Conservation (phyloP, 2,329 filamentous ascomycete genomes). For the Neonectria magnoliae region DNA sequence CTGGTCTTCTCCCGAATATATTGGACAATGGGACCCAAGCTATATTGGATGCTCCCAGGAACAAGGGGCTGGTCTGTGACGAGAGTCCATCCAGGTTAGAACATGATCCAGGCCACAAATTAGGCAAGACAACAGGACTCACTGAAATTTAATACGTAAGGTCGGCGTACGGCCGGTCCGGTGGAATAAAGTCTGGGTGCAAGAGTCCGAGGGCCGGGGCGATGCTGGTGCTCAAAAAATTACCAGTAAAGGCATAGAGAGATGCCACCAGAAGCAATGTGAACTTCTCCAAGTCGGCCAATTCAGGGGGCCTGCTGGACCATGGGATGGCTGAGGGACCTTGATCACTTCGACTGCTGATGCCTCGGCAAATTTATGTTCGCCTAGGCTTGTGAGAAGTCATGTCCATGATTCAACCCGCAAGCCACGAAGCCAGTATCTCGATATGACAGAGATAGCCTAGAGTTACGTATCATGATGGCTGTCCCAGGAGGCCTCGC, state of each 20-base stretch:
- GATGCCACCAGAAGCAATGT: slow-evolving; percentile 41
- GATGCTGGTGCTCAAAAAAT: slow-evolving; percentile 46
- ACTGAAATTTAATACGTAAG: slow-evolving; percentile 46
- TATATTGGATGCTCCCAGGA: slow-evolving; percentile 48
- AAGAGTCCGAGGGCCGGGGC: slow-evolving; percentile 48
- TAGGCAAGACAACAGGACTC: slow-evolving; percentile 20
- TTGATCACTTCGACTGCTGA: neutral
- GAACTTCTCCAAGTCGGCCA: slow-evolving; percentile 46
- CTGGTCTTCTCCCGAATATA: slow-evolving; percentile 45
- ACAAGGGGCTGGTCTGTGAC: slow-evolving; percentile 45
- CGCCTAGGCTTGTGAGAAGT: neutral
- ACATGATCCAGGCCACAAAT: too few species aligned
- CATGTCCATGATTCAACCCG: too few species aligned
- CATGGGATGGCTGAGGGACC: slow-evolving; percentile 22
- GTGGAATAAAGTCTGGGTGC: slow-evolving; percentile 42
- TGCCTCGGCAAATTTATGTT: neutral
- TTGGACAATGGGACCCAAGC: slow-evolving; percentile 52
- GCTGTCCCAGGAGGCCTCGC: neutral
- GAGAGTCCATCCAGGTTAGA: neutral
- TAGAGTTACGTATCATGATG: neutral
- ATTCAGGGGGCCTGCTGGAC: slow-evolving; percentile 51
- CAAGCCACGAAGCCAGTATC: neutral
- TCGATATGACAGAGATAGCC: neutral
- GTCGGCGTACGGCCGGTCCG: slow-evolving; percentile 38
- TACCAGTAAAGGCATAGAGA: slow-evolving; percentile 48